Base-by-base conservation (phyloP, 805 yeast species). In the Candida tallmaniae region DNA sequence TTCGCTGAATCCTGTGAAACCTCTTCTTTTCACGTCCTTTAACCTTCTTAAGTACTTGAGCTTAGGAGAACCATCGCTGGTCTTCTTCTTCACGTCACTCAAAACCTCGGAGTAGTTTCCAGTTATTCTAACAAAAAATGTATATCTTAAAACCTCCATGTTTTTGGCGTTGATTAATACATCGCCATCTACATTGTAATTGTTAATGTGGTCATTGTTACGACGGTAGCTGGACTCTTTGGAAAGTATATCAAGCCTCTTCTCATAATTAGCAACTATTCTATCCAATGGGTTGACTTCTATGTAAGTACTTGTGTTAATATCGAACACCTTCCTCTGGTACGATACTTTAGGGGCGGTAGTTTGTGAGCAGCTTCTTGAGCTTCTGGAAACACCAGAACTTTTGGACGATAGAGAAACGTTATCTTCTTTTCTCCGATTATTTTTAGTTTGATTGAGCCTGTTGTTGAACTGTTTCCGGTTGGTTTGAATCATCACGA, bases 41-140 rank as follows among this genome's bases (percentile, higher is more conserved):
- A 43, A 25, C 27, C 29, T 43, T 17, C 37, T 32, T 13, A 37
- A 11, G 26, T 38, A 43, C 22, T 38, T 43, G 31, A 43, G 38
- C 17, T 43, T 40, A 16, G 27, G 29, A 15, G 32, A 21, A n/a
- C 39, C 37, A 17, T 35, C 31, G 11, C 16, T 6, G 8, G 22
- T 25, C 21, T 31, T 37, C 9, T 27, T 20, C 4, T 25, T 22
- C 37, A 40, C 33, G 3, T 40, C 39, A 18, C 34, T 22, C 10
- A 27, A 3, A 5, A 43, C 36, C 11, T 35, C 28, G 9, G 24
- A n/a, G 23, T 43, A 40, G 22, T 40, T 35, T 6, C 23, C 28
- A n/a, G 39, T 36, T 14, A 40, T 26, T 2, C 29, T 27, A 21
- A 38, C 34, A 31, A 38, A 43, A 20, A 43, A 43, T 2, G 45